Evolutionary conservation across 345 rosid species (phyloP).

Genomic region (Citrus inodora): DNA sequence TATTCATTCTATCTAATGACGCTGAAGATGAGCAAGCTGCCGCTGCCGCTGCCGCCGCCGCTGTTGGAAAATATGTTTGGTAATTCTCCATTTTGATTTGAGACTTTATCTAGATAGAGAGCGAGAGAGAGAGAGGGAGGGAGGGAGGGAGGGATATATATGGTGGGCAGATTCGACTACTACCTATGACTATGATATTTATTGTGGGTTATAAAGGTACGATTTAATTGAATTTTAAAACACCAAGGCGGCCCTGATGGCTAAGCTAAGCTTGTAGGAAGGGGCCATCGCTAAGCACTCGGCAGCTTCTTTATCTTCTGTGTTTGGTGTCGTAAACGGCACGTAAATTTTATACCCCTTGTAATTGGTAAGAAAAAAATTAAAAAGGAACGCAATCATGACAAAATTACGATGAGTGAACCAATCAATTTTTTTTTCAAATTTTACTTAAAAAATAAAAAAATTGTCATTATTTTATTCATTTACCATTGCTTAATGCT

Average conservation of each 20-base stretch:
- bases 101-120: not conserved
- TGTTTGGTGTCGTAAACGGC: constrained; percentile 32
- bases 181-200: not conserved
- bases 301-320: constrained; percentile 5
- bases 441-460: too few species aligned
- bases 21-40: constrained; percentile 24
- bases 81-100: constrained; percentile 16
- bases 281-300: not conserved
- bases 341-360: constrained; percentile 14
- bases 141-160: too few species aligned
- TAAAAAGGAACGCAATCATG: too few species aligned
- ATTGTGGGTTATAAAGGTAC: not conserved
- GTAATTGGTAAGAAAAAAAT: not conserved
- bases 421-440: too few species aligned
- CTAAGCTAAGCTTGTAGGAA: not conserved
- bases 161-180: too few species aligned
- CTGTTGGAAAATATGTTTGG: constrained; percentile 9
- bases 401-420: too few species aligned
- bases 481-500: too few species aligned
- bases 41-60: not conserved
- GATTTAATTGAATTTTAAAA: not conserved
- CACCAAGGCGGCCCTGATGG: constrained; percentile 8
- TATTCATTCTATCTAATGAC: constrained; percentile 9
- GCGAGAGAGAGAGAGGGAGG: not conserved
- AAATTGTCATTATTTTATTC: too few species aligned